Evolutionary conservation across 192 early-diverging fungal genomes (phyloP).

Genomic region (Mortierella antarctica): DNA sequence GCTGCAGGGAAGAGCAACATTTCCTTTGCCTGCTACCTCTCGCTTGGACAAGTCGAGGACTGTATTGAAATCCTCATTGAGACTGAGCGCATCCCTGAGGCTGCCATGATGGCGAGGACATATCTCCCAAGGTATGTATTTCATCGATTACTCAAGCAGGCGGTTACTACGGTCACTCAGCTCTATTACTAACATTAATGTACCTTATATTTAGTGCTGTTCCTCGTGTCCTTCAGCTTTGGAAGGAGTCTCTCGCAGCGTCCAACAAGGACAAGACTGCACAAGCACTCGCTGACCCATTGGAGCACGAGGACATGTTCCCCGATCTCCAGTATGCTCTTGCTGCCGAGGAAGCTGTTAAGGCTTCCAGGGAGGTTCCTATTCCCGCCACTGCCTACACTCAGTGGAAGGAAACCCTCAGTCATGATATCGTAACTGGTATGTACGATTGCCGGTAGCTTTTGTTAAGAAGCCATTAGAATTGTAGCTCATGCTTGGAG

Average conservation of each 20-base stretch:
- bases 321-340: conserved; percentile 76
- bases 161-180: background rate
- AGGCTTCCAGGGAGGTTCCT: conserved; percentile 41
- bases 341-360: conserved; percentile 62
- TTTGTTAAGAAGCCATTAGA: background rate
- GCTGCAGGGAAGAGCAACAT: conserved; percentile 90
- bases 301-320: conserved; percentile 88
- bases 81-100: conserved; percentile 95
- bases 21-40: conserved; percentile 86
- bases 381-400: conserved; percentile 66
- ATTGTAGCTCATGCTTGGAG: background rate
- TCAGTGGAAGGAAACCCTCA: conserved; percentile 68
- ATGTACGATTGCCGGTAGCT: conserved; percentile 26
- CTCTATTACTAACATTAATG: background rate
- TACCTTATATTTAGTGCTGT: conserved; percentile 59
- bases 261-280: conserved; percentile 83
- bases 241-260: conserved; percentile 80
- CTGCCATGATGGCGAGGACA: conserved; percentile 93
- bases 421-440: conserved; percentile 71
- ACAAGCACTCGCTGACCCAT: conserved; percentile 89
- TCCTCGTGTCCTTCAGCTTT: conserved; percentile 75
- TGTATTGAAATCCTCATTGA: conserved; percentile 88
- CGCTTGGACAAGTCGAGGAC: conserved; percentile 80
- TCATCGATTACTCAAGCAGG: background rate
- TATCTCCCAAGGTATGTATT: conserved; percentile 75